phyloP scores from a whole-genome alignment of 1,284 basidiomycete species.

The Hemileia vastatrix region DNA sequence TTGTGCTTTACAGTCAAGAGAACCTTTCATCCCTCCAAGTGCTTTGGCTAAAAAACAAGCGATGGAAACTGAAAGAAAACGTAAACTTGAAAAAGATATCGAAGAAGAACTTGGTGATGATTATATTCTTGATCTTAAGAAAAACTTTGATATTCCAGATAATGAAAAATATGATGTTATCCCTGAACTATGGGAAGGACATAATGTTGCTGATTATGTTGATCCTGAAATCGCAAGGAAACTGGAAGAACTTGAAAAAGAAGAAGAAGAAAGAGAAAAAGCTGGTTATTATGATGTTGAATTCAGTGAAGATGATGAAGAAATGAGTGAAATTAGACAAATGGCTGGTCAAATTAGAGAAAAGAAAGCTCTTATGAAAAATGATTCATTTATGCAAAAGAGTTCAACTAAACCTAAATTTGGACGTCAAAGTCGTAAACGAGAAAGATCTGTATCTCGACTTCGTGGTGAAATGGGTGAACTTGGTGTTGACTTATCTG shows the following conservation, averaged over 20 bases:
- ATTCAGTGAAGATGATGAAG: constrained; percentile 61
- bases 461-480: constrained; percentile 53
- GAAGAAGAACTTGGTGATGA: constrained; percentile 78
- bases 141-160: constrained; percentile 72
- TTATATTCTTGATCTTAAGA: constrained; percentile 76
- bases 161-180: constrained; percentile 95
- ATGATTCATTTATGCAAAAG: constrained; percentile 67
- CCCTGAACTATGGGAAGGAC: constrained; percentile 94
- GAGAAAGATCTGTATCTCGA: constrained; percentile 54
- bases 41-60: constrained; percentile 61
- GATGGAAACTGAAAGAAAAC: constrained; percentile 70
- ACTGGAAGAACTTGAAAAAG: constrained; percentile 90
- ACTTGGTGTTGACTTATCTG: constrained; percentile 37
- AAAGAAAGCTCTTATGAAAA: constrained; percentile 82
- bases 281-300: constrained; percentile 81
- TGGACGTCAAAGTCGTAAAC: no score
- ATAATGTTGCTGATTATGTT: constrained; percentile 98
- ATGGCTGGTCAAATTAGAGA: constrained; percentile 69
- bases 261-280: constrained; percentile 83
- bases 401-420: constrained; percentile 50
- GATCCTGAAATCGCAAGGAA: constrained; percentile 97
- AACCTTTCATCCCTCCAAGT: constrained; percentile 73
- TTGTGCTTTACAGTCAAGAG: constrained; percentile 29
- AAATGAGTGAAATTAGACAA: constrained; percentile 66
- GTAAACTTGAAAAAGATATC: constrained; percentile 63